Evolutionary conservation across 306 rosid species (phyloP).

Genomic region (Calophaca sinica): DNA sequence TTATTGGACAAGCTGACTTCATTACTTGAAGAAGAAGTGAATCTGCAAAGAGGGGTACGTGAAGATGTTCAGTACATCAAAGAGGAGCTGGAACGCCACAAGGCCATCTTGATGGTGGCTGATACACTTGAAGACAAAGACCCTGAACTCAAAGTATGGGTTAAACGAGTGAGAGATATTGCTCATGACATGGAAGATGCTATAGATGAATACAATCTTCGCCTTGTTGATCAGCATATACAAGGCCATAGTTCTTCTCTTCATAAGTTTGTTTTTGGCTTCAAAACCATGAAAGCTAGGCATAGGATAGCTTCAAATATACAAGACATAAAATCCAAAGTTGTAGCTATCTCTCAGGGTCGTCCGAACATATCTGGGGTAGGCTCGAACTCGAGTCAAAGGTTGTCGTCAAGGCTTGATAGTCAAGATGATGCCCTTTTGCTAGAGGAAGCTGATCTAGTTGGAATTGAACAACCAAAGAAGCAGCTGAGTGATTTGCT

Average conservation of each 20-base stretch:
- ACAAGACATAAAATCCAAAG: slow-evolving; percentile 49
- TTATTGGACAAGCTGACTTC: slow-evolving; percentile 50
- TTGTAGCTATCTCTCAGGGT: slow-evolving; percentile 39
- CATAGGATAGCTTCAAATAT: slow-evolving; percentile 48
- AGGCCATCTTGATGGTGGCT: slow-evolving; percentile 49
- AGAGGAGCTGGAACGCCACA: slow-evolving; percentile 54
- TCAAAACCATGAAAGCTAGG: slow-evolving; percentile 43
- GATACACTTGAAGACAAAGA: slow-evolving; percentile 53
- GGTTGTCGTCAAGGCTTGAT: slow-evolving; percentile 43
- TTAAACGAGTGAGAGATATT: slow-evolving; percentile 55
- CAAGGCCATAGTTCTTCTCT: neutral
- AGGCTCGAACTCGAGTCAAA: slow-evolving; percentile 21
- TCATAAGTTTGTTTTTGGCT: neutral
- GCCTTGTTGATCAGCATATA: slow-evolving; percentile 37
- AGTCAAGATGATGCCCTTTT: slow-evolving; percentile 69
- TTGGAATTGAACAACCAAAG: slow-evolving; percentile 67
- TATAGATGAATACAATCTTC: slow-evolving; percentile 55
- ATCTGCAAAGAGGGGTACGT: slow-evolving; percentile 52
- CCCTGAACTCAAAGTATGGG: slow-evolving; percentile 57
- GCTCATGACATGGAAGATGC: slow-evolving; percentile 64
- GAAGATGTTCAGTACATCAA: slow-evolving; percentile 52
- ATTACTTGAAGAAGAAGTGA: slow-evolving; percentile 54
- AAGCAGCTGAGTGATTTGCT: slow-evolving; percentile 53
- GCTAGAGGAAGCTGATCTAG: slow-evolving; percentile 68
- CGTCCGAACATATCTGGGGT: slow-evolving; percentile 42